Percentiles rank a stretch among this genome's conserved stretches.
These are phyloP conservation scores for Termitomyces sp. DNA, from an alignment of 768 basidiomycete species.

Conservation along the genomic window DNA sequence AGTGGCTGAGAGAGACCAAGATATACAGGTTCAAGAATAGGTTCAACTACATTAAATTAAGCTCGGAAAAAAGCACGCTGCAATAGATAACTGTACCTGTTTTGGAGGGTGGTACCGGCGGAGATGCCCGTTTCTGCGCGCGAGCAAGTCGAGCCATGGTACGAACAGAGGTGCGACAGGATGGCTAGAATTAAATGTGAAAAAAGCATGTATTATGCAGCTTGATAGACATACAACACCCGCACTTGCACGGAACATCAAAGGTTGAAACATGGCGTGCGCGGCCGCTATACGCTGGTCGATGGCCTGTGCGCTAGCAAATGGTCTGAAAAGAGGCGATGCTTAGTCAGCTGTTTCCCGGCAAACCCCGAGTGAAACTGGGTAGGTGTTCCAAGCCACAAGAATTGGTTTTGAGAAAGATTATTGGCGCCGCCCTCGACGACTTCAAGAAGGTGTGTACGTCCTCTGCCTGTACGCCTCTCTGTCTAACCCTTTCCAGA, in stretches of 20 bases:
- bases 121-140: background rate
- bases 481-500: background rate
- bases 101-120: conserved; percentile 2
- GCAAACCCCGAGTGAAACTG: conserved; percentile 31
- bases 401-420: conserved; percentile 20
- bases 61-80: background rate
- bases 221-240: conserved; percentile 3
- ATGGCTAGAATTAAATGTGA: background rate
- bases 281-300: background rate
- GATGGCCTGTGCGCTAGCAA: conserved; percentile 3
- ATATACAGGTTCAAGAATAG: conserved; percentile 45
- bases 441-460: conserved; percentile 38
- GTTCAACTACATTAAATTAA: conserved; percentile 25
- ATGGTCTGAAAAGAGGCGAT: conserved; percentile 12
- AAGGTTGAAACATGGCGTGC: conserved; percentile 4
- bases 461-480: background rate
- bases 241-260: background rate
- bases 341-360: conserved; percentile 33
- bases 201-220: background rate
- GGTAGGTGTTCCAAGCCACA: conserved; percentile 39
- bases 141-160: conserved; percentile 9
- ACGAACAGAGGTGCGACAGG: background rate
- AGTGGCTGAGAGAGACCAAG: conserved; percentile 60
- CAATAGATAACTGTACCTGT: conserved; percentile 5
- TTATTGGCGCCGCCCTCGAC: conserved; percentile 36